These are phyloP conservation scores for Pleomassaria siparia DNA, from an alignment of 2,329 filamentous ascomycete species.

Conservation along the genomic window DNA sequence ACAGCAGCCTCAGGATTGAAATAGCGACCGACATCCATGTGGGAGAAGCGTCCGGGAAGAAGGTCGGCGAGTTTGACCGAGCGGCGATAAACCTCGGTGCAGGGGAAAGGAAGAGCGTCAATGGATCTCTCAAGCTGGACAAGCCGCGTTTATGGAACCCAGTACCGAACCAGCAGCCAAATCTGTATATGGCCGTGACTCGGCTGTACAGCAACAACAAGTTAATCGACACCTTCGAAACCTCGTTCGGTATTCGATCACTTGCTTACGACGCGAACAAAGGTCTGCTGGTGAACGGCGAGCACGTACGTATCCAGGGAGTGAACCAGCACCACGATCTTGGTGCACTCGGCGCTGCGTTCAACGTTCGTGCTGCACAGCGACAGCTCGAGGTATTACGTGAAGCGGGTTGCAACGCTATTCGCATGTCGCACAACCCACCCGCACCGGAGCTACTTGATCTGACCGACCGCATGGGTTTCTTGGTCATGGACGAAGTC, in stretches of 20 bases:
- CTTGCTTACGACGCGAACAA: constrained; percentile 45
- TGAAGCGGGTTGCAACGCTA: constrained; percentile 54
- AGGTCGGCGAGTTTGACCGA: constrained; percentile 41
- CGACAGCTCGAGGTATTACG: constrained; percentile 54
- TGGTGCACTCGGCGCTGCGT: constrained; percentile 54
- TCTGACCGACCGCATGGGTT: constrained; percentile 52
- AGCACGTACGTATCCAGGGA: constrained; percentile 50
- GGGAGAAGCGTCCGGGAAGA: constrained; percentile 34
- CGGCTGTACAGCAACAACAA: constrained; percentile 21
- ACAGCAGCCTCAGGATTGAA: constrained; percentile 35
- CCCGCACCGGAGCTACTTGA: constrained; percentile 55
- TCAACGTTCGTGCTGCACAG: constrained; percentile 52
- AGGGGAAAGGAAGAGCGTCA: constrained; percentile 37
- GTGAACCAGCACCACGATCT: constrained; percentile 56
- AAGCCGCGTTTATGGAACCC: constrained; percentile 55
- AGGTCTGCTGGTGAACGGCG: constrained; percentile 52
- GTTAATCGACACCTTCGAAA: constrained; percentile 51
- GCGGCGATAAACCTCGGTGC: constrained; percentile 32
- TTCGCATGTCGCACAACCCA: constrained; percentile 58
- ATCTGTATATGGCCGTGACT: constrained; percentile 53
- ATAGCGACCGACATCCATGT: constrained; percentile 47
- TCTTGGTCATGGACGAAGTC: constrained; percentile 57
- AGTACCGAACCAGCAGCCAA: constrained; percentile 48
- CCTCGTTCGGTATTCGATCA: constrained; percentile 53
- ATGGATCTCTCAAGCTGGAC: constrained; percentile 38